phyloP scores from a whole-genome alignment of 106 monocot genomes.

The Triglochin maritima region DNA sequence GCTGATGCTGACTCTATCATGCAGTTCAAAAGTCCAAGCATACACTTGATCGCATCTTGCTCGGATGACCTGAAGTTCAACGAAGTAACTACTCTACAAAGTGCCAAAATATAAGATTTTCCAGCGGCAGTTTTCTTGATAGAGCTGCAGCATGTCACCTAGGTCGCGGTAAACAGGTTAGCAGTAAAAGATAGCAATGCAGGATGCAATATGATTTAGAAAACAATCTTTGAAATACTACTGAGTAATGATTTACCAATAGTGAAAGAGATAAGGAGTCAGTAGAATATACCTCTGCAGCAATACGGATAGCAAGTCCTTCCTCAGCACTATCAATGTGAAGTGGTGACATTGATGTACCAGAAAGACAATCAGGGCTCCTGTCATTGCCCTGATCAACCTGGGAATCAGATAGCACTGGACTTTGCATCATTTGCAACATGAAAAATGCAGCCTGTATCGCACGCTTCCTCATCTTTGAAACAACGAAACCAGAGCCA shows the following conservation, averaged over 20 bases:
- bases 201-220: neutral
- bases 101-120: constrained; percentile 59
- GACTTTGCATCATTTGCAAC: constrained; percentile 91
- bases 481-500: constrained; percentile 31
- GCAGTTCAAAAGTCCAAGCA: constrained; percentile 50
- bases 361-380: constrained; percentile 12
- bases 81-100: constrained; percentile 39
- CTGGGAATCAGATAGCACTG: constrained; percentile 31
- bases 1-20: constrained; percentile 25
- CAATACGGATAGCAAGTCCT: constrained; percentile 86
- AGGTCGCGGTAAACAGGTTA: neutral
- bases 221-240: neutral
- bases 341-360: constrained; percentile 17
- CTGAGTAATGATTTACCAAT: too few relatives aligned
- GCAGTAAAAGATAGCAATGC: neutral
- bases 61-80: constrained; percentile 49
- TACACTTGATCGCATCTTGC: constrained; percentile 71
- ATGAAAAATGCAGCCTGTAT: constrained; percentile 63
- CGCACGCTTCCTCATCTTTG: constrained; percentile 65
- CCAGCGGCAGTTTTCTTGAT: constrained; percentile 59
- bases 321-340: constrained; percentile 55
- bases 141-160: constrained; percentile 45
- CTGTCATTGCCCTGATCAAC: constrained; percentile 19
- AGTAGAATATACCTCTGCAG: constrained; percentile 46
- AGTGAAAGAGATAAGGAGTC: too few relatives aligned